These are phyloP conservation scores for Pigoraptor vietnamica DNA, from an alignment of 78 protist genomes.

Conservation along the genomic window DNA sequence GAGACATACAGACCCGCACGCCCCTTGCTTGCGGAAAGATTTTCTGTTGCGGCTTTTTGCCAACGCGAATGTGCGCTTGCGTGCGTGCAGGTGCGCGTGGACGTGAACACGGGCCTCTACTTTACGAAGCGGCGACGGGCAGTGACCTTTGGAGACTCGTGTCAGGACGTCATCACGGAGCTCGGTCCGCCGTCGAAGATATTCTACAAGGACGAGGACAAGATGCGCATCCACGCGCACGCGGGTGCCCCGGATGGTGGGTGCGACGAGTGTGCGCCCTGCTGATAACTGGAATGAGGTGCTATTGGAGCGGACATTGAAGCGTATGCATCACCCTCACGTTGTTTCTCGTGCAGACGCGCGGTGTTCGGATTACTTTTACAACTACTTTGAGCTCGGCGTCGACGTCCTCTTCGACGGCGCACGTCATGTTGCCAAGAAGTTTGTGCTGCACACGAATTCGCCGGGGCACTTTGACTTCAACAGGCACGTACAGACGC, in stretches of 20 bases:
- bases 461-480: slow-evolving; percentile 74
- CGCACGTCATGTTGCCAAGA: slow-evolving; percentile 58
- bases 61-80: not conserved
- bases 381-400: slow-evolving; percentile 79
- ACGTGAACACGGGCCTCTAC: slow-evolving; percentile 38
- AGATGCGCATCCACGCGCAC: not conserved
- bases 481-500: slow-evolving; percentile 55
- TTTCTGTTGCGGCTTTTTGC: not conserved
- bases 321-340: too few species aligned
- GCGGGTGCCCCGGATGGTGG: not conserved
- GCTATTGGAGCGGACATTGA: too few species aligned
- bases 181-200: slow-evolving; percentile 56
- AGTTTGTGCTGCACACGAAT: slow-evolving; percentile 78
- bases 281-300: too few species aligned
- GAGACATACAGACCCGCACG: too few species aligned
- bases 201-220: slow-evolving; percentile 53
- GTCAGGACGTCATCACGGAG: slow-evolving; percentile 53
- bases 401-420: slow-evolving; percentile 78
- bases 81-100: not conserved
- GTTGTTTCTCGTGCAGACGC: slow-evolving; percentile 4
- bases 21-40: not conserved
- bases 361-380: slow-evolving; percentile 63
- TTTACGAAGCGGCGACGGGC: slow-evolving; percentile 35
- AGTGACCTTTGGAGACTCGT: slow-evolving; percentile 35
- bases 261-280: too few species aligned